Base-by-base conservation (phyloP, 768 basidiomycete species). In the Boletus rubroflammeus region DNA sequence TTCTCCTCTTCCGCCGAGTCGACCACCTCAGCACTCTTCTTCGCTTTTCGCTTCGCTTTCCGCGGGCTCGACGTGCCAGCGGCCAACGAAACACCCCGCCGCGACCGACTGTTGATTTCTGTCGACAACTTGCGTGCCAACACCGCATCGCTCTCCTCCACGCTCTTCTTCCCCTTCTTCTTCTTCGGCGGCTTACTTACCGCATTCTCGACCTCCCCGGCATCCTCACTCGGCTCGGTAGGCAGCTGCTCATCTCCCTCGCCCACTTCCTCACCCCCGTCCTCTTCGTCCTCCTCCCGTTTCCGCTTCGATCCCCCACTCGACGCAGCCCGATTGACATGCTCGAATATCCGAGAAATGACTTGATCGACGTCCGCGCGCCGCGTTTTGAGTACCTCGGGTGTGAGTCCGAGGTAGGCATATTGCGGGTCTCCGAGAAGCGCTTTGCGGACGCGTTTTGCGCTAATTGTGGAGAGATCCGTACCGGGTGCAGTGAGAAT, bases 401-500 rank as follows among this genome's bases (percentile, higher is more conserved):
- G 52, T 8, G 85, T 82, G 50, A 90, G 65, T 19, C 77, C 70
- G 9, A 69, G 83, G 77, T 56, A 73, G 50, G 53, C 54, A 50
- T 61, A 59, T 11, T 47, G 43, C 1, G 61, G 58, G 29, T 70
- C 64, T 55, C 81, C 81, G 53, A 81, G 62, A 62, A 57, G 93
- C 74, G 84, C 81, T 65, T 86, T 87, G 59, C 94, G 83, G 62
- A 97, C 92, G 72, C 84, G 85, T 74, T 92, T 96, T 43, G 93
- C 93, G 67, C 85, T 89, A 71, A 93, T 90, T 43, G 86, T 88
- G 43, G 76, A 57, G 63, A 93, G 78, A 76, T 93, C 88, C 44
- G 81, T 86, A 44, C 82, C 85, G 3, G 91, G 91, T 19, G 86
- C 85, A 29, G 81, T 77, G 48, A 93, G 82, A 67, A 93, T 90